phyloP scores from a whole-genome alignment of 2,329 filamentous ascomycete genomes.

The Colletotrichum sp. region DNA sequence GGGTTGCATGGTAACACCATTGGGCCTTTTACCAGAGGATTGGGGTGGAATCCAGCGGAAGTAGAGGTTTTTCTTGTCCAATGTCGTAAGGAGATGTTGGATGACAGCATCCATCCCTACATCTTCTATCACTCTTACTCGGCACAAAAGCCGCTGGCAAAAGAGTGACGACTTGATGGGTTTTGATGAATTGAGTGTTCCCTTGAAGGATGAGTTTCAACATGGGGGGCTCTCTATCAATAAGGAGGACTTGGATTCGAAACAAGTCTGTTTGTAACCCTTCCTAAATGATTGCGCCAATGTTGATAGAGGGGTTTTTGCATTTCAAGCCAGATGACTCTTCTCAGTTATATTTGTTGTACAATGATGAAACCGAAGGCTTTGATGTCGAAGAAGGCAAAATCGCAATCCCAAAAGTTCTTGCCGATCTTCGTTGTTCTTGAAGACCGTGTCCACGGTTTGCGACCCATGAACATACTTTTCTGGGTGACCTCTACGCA shows the following conservation, averaged over 20 bases:
- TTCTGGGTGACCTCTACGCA: no score
- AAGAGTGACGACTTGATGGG: neutral
- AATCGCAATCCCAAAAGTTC: neutral
- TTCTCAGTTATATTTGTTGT: neutral
- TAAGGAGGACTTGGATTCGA: neutral
- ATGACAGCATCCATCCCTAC: constrained; percentile 30
- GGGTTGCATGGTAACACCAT: constrained; percentile 25
- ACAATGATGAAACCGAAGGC: neutral
- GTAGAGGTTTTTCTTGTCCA: constrained; percentile 28
- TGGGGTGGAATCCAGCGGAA: constrained; percentile 30
- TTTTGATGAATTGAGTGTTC: neutral
- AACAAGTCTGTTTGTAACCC: neutral
- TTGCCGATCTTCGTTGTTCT: neutral
- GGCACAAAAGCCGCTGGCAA: constrained; percentile 27
- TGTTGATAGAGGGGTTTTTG: neutral
- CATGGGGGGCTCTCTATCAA: neutral
- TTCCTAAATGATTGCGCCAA: neutral
- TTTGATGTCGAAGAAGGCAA: neutral
- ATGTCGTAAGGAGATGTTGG: constrained; percentile 29
- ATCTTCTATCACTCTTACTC: constrained; percentile 32
- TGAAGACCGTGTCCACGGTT: no score
- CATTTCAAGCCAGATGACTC: neutral
- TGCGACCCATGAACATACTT: no score
- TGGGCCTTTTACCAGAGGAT: constrained; percentile 30
- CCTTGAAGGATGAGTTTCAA: neutral